Evolutionary conservation across 352 stramenopile genomes (phyloP).

Genomic region (Phytophthora chlamydospora): DNA sequence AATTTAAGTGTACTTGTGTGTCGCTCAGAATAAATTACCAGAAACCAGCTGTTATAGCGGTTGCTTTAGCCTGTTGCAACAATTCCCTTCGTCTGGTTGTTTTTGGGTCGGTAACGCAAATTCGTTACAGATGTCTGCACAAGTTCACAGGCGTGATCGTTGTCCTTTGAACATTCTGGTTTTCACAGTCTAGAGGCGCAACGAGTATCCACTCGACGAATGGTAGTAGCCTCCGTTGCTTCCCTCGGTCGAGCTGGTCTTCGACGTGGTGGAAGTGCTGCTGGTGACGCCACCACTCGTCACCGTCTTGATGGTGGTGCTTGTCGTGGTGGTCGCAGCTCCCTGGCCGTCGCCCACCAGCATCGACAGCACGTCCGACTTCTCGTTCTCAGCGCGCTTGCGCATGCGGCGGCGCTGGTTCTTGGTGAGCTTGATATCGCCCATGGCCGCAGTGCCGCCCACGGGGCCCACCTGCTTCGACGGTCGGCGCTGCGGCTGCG

Average conservation of each 20-base stretch:
- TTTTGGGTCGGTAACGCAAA: too few species aligned
- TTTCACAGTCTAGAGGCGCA: slow-evolving; percentile 51
- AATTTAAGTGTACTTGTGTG: too few species aligned
- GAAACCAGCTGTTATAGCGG: too few species aligned
- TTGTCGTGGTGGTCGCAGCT: slow-evolving; percentile 31
- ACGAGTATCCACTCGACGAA: slow-evolving; percentile 67
- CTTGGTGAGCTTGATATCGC: slow-evolving; percentile 67
- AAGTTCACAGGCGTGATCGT: too few species aligned
- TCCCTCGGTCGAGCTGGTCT: slow-evolving; percentile 30
- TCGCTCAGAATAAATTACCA: too few species aligned
- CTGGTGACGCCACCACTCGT: slow-evolving; percentile 14
- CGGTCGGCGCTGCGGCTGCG: slow-evolving; percentile 10
- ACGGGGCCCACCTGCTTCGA: slow-evolving; percentile 34
- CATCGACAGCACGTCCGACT: slow-evolving; percentile 70
- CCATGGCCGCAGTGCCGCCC: slow-evolving; percentile 42
- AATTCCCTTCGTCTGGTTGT: too few species aligned
- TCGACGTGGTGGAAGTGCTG: slow-evolving; percentile 26
- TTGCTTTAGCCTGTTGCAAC: too few species aligned
- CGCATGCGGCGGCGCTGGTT: slow-evolving; percentile 82
- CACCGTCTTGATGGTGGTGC: slow-evolving; percentile 29
- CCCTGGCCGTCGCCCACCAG: slow-evolving; percentile 41
- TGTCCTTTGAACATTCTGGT: neutral
- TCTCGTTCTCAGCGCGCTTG: slow-evolving; percentile 81
- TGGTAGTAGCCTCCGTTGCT: slow-evolving; percentile 63
- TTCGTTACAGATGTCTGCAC: too few species aligned